A percentile compares a stretch with the other conserved stretches of the same genome.
phyloP scores from a whole-genome alignment of 1,284 basidiomycete genomes.

The Trametes hirsuta region DNA sequence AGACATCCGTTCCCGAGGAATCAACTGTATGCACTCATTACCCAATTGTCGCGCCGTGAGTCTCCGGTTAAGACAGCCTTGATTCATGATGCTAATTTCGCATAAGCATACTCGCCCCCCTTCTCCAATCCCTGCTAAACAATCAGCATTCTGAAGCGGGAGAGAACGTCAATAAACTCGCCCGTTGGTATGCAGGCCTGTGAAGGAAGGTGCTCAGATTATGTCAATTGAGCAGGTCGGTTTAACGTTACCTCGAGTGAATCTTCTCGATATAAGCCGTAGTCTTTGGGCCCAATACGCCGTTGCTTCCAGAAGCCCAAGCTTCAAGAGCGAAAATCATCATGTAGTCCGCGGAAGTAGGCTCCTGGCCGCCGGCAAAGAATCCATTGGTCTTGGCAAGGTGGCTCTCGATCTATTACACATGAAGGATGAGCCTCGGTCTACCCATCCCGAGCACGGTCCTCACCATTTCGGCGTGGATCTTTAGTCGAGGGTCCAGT shows the following conservation, averaged over 20 bases:
- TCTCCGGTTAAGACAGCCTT: neutral
- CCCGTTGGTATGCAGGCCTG: slow-evolving; percentile 42
- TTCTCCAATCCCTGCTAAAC: slow-evolving; percentile 36
- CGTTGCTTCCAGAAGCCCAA: slow-evolving; percentile 17
- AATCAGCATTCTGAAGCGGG: neutral
- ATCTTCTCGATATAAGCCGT: slow-evolving; percentile 35
- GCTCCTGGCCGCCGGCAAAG: slow-evolving; percentile 43
- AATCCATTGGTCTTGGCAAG: slow-evolving; percentile 34
- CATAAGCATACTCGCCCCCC: slow-evolving; percentile 39
- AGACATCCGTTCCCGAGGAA: too few species aligned
- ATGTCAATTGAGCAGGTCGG: neutral
- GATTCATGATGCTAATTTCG: slow-evolving; percentile 10
- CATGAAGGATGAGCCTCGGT: neutral
- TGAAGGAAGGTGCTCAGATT: neutral
- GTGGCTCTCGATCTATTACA: slow-evolving; percentile 31
- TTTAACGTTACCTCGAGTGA: slow-evolving; percentile 32
- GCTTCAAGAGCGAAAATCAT: slow-evolving; percentile 42
- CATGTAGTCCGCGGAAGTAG: slow-evolving; percentile 45
- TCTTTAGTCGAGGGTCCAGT: slow-evolving; percentile 31
- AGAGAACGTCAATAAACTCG: slow-evolving; percentile 21
- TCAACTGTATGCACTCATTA: too few species aligned
- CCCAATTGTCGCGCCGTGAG: too few species aligned
- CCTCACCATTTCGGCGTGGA: slow-evolving; percentile 31
- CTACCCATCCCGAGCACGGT: neutral
- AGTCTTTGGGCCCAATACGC: slow-evolving; percentile 31